A percentile compares a stretch with the other conserved stretches of the same genome.
phyloP scores from a whole-genome alignment of 1,139 yeast genomes.

The Lodderomyces oxycetoniae region DNA sequence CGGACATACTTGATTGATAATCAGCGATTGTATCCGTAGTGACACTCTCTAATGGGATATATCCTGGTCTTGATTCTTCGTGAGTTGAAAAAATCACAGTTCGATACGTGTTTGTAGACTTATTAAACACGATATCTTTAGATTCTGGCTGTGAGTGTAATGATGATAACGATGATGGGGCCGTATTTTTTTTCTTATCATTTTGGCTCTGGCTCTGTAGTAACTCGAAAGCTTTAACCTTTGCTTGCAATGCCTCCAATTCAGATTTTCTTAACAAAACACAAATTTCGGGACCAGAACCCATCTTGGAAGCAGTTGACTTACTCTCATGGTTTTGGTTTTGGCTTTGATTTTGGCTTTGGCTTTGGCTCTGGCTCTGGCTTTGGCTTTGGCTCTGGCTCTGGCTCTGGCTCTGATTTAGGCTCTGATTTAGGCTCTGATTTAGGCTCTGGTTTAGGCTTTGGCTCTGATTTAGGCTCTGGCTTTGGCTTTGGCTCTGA shows the following conservation, averaged over 20 bases:
- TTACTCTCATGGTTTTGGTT: too few species aligned
- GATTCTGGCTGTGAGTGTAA: not conserved
- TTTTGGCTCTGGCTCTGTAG: not conserved
- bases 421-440: too few species aligned
- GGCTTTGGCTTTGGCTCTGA: too few species aligned
- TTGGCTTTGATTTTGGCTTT: too few species aligned
- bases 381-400: too few species aligned
- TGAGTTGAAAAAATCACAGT: constrained; percentile 12
- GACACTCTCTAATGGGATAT: constrained; percentile 11
- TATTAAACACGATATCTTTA: constrained; percentile 11
- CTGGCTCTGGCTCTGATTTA: too few species aligned
- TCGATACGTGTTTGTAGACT: constrained; percentile 8
- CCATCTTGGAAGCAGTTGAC: too few species aligned
- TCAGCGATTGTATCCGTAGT: constrained; percentile 6
- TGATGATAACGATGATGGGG: not conserved
- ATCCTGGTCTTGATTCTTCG: constrained; percentile 13
- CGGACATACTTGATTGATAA: constrained; percentile 5
- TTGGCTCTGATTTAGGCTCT: too few species aligned
- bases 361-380: too few species aligned
- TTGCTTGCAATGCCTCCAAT: constrained; percentile 13
- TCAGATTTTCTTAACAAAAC: constrained; percentile 14
- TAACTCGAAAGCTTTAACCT: constrained; percentile 12
- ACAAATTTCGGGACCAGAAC: constrained; percentile 13
- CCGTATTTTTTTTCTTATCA: not conserved
- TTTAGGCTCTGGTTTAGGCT: too few species aligned